These are phyloP conservation scores for Malassezia restricta DNA, from an alignment of 1,284 basidiomycete genomes.

Conservation along the genomic window DNA sequence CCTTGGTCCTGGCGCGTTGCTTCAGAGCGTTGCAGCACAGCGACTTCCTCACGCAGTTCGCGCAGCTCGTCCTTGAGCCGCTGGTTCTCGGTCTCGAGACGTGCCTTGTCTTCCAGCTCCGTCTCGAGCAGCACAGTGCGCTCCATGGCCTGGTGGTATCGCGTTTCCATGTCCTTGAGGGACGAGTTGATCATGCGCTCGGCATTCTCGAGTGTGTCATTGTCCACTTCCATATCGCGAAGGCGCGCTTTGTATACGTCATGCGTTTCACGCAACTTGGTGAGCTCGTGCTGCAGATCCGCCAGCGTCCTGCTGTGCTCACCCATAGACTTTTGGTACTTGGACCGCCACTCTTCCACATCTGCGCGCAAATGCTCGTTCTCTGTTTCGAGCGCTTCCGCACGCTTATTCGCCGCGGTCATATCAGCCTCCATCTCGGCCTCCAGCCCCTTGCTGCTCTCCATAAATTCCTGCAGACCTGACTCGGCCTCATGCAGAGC, in stretches of 20 bases:
- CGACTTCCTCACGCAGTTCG: conserved; percentile 71
- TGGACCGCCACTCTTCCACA: conserved; percentile 41
- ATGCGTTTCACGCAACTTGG: conserved; percentile 27
- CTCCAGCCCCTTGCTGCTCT: conserved; percentile 40
- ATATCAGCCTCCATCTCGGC: conserved; percentile 41
- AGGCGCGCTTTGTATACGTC: conserved; percentile 40
- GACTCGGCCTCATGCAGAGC: conserved; percentile 33
- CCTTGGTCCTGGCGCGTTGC: conserved; percentile 51
- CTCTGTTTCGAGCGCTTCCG: conserved; percentile 23
- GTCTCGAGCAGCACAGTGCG: conserved; percentile 94
- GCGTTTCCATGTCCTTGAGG: conserved; percentile 76
- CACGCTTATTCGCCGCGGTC: conserved; percentile 20
- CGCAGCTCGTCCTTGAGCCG: conserved; percentile 81
- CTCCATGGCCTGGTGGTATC: conserved; percentile 80
- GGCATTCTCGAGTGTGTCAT: conserved; percentile 44
- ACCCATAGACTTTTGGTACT: conserved; percentile 33
- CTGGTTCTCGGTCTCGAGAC: conserved; percentile 80
- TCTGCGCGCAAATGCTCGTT: conserved; percentile 30
- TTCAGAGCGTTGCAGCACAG: conserved; percentile 57
- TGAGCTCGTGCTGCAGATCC: conserved; percentile 31
- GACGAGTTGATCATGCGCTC: conserved; percentile 67
- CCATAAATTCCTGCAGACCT: conserved; percentile 38
- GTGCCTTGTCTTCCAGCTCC: conserved; percentile 81
- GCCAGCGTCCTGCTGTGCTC: conserved; percentile 36
- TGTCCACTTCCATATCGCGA: conserved; percentile 42